Evolutionary conservation across 192 early-diverging fungal species (phyloP).

Genomic region (Jimgerdemannia lactiflua): DNA sequence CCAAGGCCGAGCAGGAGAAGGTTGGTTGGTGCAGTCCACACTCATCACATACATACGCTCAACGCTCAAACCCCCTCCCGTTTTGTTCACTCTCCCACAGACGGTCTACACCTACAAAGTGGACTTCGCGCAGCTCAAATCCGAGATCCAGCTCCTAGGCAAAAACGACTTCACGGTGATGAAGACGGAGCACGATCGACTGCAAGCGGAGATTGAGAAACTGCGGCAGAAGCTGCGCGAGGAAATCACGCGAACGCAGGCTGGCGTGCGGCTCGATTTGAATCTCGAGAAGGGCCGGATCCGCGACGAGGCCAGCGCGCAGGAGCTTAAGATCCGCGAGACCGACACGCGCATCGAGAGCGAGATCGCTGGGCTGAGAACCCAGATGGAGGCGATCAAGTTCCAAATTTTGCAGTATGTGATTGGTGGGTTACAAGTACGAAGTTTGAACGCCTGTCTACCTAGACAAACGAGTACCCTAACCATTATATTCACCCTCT

Average conservation of each 20-base stretch:
- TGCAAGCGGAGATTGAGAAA: slow-evolving; percentile 81
- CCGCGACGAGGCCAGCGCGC: slow-evolving; percentile 77
- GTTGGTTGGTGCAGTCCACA: slow-evolving; percentile 19
- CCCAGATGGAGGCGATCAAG: slow-evolving; percentile 89
- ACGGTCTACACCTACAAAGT: slow-evolving; percentile 84
- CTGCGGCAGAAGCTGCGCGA: slow-evolving; percentile 79
- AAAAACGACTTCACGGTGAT: slow-evolving; percentile 87
- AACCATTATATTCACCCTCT: too few species aligned
- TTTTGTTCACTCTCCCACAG: slow-evolving; percentile 19
- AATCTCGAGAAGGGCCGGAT: slow-evolving; percentile 87
- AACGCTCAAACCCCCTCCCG: not conserved
- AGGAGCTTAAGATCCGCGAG: slow-evolving; percentile 83
- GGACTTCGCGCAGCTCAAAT: slow-evolving; percentile 85
- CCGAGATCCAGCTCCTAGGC: slow-evolving; percentile 85
- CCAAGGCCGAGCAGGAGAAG: slow-evolving; percentile 81
- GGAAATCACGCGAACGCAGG: slow-evolving; percentile 81
- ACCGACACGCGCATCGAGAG: slow-evolving; percentile 86
- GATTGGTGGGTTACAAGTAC: slow-evolving; percentile 45
- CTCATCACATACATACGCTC: not conserved
- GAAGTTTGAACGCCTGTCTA: not conserved
- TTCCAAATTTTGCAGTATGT: slow-evolving; percentile 78
- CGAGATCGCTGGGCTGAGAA: slow-evolving; percentile 78
- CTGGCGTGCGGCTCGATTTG: slow-evolving; percentile 81
- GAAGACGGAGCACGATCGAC: slow-evolving; percentile 76
- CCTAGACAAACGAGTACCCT: not conserved